phyloP scores from a whole-genome alignment of 163 green algal genomes.

The Volvox carteri region DNA sequence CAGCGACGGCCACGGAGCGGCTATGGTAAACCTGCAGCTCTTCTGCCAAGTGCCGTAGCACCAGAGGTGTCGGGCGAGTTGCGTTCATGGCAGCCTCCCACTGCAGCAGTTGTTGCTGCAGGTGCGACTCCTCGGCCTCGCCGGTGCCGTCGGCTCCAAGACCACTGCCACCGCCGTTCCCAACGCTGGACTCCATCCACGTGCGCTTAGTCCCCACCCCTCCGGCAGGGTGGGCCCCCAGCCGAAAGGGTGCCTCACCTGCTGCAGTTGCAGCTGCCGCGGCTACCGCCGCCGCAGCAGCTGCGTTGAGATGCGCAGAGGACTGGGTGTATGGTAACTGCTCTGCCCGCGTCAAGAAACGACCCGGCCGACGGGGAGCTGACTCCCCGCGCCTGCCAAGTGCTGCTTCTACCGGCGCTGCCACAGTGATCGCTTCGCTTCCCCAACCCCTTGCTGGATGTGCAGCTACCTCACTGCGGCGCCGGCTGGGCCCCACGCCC shows the following conservation, averaged over 20 bases:
- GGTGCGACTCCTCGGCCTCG: not conserved
- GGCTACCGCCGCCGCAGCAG: not conserved
- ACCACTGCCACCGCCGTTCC: not conserved
- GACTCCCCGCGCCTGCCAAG: not conserved
- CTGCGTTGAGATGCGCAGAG: not conserved
- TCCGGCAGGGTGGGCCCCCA: not conserved
- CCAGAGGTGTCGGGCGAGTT: not conserved
- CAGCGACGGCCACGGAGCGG: not conserved
- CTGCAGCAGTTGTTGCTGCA: not conserved
- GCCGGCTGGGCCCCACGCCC: not conserved
- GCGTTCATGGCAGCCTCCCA: not conserved
- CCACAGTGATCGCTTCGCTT: not conserved
- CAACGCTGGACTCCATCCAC: not conserved
- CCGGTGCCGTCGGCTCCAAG: not conserved
- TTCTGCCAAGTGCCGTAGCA: not conserved
- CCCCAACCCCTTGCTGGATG: not conserved
- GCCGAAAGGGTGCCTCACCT: not conserved
- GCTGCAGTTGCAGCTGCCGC: not conserved
- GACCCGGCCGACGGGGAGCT: not conserved
- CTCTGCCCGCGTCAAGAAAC: not conserved
- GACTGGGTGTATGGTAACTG: not conserved
- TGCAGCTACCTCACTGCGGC: not conserved
- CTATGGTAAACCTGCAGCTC: constrained; percentile 18
- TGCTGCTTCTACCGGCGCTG: not conserved
- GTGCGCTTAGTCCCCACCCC: not conserved